Conservation (phyloP, 106 monocot species). For the Amphibolis antarctica region DNA sequence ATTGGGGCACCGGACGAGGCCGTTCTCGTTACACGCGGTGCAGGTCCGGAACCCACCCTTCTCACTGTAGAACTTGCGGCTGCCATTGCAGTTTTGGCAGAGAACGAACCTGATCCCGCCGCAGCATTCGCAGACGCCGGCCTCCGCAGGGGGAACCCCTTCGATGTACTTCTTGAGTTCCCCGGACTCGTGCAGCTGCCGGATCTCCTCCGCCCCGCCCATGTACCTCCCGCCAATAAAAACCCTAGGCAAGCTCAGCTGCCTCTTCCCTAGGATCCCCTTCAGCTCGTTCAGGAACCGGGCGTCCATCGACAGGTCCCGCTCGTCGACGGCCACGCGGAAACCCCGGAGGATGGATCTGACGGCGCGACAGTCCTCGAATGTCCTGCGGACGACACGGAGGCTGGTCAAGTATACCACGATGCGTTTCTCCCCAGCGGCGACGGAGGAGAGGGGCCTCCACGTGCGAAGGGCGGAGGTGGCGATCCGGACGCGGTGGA, state of each 20-base stretch:
- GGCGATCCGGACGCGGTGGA: constrained; percentile 18
- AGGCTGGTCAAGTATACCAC: constrained; percentile 16
- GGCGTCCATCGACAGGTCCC: constrained; percentile 14
- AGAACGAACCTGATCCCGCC: constrained; percentile 13
- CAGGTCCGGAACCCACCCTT: constrained; percentile 15
- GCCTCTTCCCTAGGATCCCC: constrained; percentile 5
- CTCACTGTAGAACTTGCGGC: constrained; percentile 8
- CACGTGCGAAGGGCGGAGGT: constrained; percentile 14
- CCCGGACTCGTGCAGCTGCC: constrained; percentile 12
- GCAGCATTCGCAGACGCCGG: constrained; percentile 9
- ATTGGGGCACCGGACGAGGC: constrained; percentile 7
- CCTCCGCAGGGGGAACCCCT: constrained; percentile 4
- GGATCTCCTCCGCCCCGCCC: constrained; percentile 20
- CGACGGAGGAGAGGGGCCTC: not conserved
- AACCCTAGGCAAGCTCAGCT: constrained; percentile 7
- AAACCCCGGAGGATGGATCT: constrained; percentile 15
- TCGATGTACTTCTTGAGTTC: constrained; percentile 14
- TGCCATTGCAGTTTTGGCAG: constrained; percentile 8
- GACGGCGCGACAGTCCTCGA: constrained; percentile 16
- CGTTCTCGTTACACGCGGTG: constrained; percentile 13
- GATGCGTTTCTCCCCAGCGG: constrained; percentile 1
- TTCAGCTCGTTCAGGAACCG: constrained; percentile 11
- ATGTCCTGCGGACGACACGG: constrained; percentile 17
- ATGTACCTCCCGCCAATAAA: constrained; percentile 17
- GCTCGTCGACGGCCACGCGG: constrained; percentile 12